These are phyloP conservation scores for Botrytis tulipae DNA, from an alignment of 2,329 filamentous ascomycete species.

Conservation along the genomic window DNA sequence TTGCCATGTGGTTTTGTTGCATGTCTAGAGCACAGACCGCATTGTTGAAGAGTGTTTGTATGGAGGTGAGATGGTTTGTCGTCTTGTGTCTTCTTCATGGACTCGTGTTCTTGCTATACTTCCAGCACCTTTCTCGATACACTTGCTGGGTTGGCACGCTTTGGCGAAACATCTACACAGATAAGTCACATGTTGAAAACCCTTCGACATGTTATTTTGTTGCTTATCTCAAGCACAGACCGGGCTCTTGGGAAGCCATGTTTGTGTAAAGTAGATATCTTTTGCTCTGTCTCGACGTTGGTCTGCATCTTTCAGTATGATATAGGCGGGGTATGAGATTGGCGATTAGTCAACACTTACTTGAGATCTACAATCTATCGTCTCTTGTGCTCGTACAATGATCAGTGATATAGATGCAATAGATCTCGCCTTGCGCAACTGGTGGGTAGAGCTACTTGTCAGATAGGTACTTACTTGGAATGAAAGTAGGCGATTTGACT, in stretches of 20 bases:
- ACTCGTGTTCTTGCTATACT: not conserved
- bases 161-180: not conserved
- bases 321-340: not conserved
- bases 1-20: slow-evolving; percentile 16
- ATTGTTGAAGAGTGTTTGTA: not conserved
- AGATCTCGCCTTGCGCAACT: not conserved
- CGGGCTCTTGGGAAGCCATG: not conserved
- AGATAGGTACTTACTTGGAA: not conserved
- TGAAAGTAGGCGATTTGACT: not conserved
- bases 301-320: not conserved
- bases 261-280: not conserved
- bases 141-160: not conserved
- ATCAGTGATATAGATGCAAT: not conserved
- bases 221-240: slow-evolving; percentile 2
- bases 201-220: not conserved
- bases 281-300: too few species aligned
- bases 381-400: not conserved
- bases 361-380: not conserved
- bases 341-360: not conserved
- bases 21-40: slow-evolving; percentile 7
- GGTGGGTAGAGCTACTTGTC: not conserved
- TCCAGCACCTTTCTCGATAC: not conserved
- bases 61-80: not conserved
- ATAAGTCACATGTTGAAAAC: not conserved
- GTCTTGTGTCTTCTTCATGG: not conserved